These are phyloP conservation scores for Xerocomellus amylosporus DNA, from an alignment of 768 basidiomycete genomes.

Conservation along the genomic window DNA sequence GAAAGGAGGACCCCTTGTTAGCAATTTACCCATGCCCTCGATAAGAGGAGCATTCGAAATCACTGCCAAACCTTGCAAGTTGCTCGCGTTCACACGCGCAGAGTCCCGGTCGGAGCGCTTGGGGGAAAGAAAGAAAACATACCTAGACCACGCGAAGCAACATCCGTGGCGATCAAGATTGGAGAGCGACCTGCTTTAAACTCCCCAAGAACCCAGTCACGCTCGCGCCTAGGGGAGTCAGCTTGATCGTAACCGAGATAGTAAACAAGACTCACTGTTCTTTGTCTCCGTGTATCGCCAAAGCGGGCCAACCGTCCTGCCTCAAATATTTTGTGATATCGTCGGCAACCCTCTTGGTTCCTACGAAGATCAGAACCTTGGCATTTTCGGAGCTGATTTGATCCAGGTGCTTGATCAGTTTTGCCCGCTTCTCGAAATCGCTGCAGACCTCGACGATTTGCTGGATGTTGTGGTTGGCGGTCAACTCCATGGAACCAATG, in stretches of 20 bases:
- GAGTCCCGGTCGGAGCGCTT: conserved; percentile 33
- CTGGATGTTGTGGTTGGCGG: conserved; percentile 96
- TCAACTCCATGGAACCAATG: conserved; percentile 97
- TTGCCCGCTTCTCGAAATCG: conserved; percentile 95
- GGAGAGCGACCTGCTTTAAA: conserved; percentile 98
- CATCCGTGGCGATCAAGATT: conserved; percentile 98
- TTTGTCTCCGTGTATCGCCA: conserved; percentile 99
- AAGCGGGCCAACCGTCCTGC: conserved; percentile 99
- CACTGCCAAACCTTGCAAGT: conserved; percentile 27
- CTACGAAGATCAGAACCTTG: conserved; percentile 98
- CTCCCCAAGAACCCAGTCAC: conserved; percentile 98
- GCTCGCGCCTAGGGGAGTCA: conserved; percentile 67
- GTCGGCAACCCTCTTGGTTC: conserved; percentile 96
- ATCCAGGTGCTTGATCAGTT: conserved; percentile 95
- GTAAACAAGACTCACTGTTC: conserved; percentile 68
- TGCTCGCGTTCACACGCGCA: conserved; percentile 33
- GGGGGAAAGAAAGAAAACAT: conserved; percentile 52
- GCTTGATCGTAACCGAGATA: neutral
- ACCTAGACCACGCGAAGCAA: conserved; percentile 99
- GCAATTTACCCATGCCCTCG: conserved; percentile 25
- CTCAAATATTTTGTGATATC: conserved; percentile 98
- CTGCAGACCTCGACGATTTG: conserved; percentile 97
- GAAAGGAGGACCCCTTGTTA: conserved; percentile 12
- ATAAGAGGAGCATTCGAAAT: conserved; percentile 22
- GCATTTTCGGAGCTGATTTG: conserved; percentile 95